Percentiles rank a stretch among this genome's conserved stretches.
Conservation (phyloP, 1,284 basidiomycete genomes). For the Termitomyces sp. region DNA sequence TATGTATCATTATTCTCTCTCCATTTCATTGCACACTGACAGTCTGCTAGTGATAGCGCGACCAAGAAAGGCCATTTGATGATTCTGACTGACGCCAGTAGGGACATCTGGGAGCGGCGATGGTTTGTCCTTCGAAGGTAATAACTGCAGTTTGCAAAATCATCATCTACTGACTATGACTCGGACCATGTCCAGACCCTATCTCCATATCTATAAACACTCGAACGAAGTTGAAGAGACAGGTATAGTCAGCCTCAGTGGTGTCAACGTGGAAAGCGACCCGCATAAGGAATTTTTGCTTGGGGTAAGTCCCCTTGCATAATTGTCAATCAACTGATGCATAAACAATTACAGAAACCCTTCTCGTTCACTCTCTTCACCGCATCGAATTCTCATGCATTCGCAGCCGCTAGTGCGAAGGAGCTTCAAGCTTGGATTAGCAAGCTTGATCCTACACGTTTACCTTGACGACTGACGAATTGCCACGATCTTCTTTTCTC, state of each 20-base stretch:
- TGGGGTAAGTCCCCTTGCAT: constrained; percentile 53
- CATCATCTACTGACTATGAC: background rate
- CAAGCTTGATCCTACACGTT: constrained; percentile 75
- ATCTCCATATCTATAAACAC: constrained; percentile 82
- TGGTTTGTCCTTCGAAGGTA: constrained; percentile 90
- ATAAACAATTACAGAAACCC: constrained; percentile 51
- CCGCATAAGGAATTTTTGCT: constrained; percentile 83
- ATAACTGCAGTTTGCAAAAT: background rate
- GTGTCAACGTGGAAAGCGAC: constrained; percentile 83
- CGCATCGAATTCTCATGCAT: constrained; percentile 83
- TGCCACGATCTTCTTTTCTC: constrained; percentile 6
- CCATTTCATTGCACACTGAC: background rate
- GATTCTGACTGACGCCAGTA: constrained; percentile 75
- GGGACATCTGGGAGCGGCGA: constrained; percentile 76
- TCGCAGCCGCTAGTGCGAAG: constrained; percentile 74
- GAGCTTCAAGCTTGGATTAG: constrained; percentile 81
- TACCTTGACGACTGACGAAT: constrained; percentile 31
- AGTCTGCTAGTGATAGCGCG: constrained; percentile 57
- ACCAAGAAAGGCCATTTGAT: constrained; percentile 82
- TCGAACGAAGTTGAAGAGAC: constrained; percentile 82
- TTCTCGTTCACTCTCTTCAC: constrained; percentile 88
- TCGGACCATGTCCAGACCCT: constrained; percentile 53
- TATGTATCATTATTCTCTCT: constrained; percentile 28
- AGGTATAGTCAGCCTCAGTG: constrained; percentile 78
- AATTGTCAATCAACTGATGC: constrained; percentile 8